phyloP scores from a whole-genome alignment of 2,329 filamentous ascomycete genomes.

The Trichoderma sp. region DNA sequence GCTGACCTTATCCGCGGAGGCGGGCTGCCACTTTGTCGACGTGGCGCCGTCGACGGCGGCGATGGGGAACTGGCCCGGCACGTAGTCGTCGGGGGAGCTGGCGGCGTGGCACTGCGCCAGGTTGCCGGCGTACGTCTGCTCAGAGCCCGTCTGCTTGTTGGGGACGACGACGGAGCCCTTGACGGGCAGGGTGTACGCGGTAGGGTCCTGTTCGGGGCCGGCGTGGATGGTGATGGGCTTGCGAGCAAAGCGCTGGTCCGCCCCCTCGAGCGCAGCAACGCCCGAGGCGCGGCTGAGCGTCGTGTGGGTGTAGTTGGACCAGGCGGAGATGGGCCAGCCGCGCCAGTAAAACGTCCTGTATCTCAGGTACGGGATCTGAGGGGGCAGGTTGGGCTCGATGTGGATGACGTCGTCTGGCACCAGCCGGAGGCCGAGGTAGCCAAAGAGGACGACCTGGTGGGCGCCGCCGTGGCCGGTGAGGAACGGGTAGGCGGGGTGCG shows the following conservation, averaged over 20 bases:
- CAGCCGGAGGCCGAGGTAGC: conserved; percentile 66
- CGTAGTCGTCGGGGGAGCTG: conserved; percentile 49
- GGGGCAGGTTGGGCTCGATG: conserved; percentile 62
- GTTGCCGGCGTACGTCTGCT: conserved; percentile 59
- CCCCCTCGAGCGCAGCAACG: conserved; percentile 48
- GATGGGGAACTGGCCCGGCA: conserved; percentile 67
- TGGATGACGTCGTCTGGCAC: conserved; percentile 59
- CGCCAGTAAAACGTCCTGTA: conserved; percentile 38
- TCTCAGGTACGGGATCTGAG: conserved; percentile 57
- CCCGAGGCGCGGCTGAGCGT: conserved; percentile 39
- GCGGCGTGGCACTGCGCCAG: conserved; percentile 65
- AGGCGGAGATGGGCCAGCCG: conserved; percentile 34
- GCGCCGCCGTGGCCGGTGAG: conserved; percentile 70
- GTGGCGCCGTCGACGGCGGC: conserved; percentile 31
- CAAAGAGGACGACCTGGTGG: conserved; percentile 67
- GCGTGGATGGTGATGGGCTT: conserved; percentile 61
- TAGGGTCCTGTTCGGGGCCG: conserved; percentile 46
- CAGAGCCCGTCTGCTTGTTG: conserved; percentile 60
- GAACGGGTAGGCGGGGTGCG: conserved; percentile 66
- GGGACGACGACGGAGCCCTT: conserved; percentile 56
- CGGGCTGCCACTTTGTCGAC: conserved; percentile 33
- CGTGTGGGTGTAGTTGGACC: conserved; percentile 36
- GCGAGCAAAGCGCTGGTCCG: conserved; percentile 57
- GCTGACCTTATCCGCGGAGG: conserved; percentile 28
- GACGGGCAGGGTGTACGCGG: conserved; percentile 49